Evolutionary conservation across 768 basidiomycete species (phyloP).

Genomic region (Candolleomyces aberdarensis): DNA sequence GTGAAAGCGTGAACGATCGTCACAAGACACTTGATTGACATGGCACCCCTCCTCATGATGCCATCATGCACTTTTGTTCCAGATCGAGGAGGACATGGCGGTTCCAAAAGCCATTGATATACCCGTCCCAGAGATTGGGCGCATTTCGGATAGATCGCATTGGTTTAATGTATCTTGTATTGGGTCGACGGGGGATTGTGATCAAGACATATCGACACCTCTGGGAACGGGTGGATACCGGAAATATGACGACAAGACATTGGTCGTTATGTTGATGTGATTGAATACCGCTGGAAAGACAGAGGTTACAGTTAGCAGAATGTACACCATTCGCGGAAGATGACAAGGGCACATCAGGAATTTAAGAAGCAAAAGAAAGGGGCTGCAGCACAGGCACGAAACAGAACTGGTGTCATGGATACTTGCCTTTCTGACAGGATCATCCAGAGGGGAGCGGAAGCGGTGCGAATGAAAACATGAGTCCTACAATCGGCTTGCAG

Average conservation of each 20-base stretch:
- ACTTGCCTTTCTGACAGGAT: neutral
- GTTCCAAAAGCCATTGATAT: neutral
- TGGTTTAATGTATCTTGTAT: conserved; percentile 8
- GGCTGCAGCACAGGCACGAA: neutral
- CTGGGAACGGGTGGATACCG: conserved; percentile 21
- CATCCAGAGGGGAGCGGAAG: neutral
- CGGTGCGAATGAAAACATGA: neutral
- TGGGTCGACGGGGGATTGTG: conserved; percentile 4
- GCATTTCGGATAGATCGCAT: neutral
- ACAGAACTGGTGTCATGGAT: neutral
- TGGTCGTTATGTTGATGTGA: conserved; percentile 3
- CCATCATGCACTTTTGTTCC: conserved; percentile 4
- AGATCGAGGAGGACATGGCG: neutral
- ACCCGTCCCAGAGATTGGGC: neutral
- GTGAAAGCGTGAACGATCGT: neutral
- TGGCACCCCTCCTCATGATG: conserved; percentile 2
- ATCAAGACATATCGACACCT: conserved; percentile 11
- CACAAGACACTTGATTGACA: conserved; percentile 9
- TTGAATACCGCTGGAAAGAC: neutral
- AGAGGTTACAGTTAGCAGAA: neutral
- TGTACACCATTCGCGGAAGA: no score
- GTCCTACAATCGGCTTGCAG: neutral
- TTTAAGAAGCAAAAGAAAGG: neutral
- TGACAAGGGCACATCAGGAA: neutral
- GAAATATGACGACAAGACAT: conserved; percentile 15